A percentile compares a stretch with the other conserved stretches of the same genome.
These are phyloP conservation scores for Globisporangium cylindrosporum DNA, from an alignment of 352 stramenopile species.

Conservation along the genomic window DNA sequence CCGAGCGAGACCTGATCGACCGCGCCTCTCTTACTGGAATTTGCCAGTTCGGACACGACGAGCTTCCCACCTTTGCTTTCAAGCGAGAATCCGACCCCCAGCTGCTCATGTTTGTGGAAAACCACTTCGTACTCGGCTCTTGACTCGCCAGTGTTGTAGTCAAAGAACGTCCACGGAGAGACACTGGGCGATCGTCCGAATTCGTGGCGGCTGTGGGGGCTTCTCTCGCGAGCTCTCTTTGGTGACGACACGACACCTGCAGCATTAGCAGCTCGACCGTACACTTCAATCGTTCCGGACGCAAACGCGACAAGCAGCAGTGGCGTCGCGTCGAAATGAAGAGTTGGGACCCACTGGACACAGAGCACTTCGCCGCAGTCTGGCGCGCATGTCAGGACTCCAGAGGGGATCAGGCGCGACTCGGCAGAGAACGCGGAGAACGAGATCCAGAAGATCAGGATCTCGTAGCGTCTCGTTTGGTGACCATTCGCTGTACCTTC, in stretches of 20 bases:
- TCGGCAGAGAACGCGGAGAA: slow-evolving; percentile 81
- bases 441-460: slow-evolving; percentile 83
- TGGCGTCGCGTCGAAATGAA: slow-evolving; percentile 78
- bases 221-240: slow-evolving; percentile 19
- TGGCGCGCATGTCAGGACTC: slow-evolving; percentile 52
- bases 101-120: slow-evolving; percentile 33
- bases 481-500: slow-evolving; percentile 11
- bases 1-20: slow-evolving; percentile 21
- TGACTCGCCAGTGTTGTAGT: slow-evolving; percentile 63
- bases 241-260: slow-evolving; percentile 59
- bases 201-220: slow-evolving; percentile 12
- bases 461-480: slow-evolving; percentile 36
- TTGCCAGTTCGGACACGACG: slow-evolving; percentile 26
- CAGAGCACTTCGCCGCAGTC: slow-evolving; percentile 54
- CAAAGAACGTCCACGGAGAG: slow-evolving; percentile 72
- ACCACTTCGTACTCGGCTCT: slow-evolving; percentile 68
- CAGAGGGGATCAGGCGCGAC: slow-evolving; percentile 74
- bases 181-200: slow-evolving; percentile 43
- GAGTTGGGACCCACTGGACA: slow-evolving; percentile 78
- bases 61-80: slow-evolving; percentile 38
- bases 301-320: slow-evolving; percentile 64
- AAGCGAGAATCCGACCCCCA: slow-evolving; percentile 46
- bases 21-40: slow-evolving; percentile 14
- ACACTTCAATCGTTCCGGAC: slow-evolving; percentile 62
- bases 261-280: slow-evolving; percentile 50